phyloP scores from a whole-genome alignment of 176 grass and related monocot species.

The Carex parvula region DNA sequence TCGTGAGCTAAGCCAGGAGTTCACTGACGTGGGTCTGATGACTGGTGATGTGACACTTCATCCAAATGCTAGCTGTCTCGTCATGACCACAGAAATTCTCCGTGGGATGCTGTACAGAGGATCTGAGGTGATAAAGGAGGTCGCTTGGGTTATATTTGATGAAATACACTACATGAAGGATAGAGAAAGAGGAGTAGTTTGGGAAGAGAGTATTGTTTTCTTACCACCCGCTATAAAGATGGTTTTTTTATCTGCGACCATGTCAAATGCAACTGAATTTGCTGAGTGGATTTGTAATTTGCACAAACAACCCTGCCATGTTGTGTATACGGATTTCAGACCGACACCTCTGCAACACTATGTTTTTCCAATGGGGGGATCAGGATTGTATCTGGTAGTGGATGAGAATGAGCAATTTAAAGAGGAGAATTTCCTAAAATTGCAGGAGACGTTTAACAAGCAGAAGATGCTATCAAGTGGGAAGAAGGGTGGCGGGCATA shows the following conservation, averaged over 20 bases:
- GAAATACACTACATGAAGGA: conserved; percentile 99
- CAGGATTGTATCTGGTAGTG: conserved; percentile 92
- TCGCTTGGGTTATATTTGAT: conserved; percentile 97
- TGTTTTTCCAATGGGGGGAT: conserved; percentile 82
- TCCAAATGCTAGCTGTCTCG: conserved; percentile 86
- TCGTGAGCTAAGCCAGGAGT: conserved; percentile 87
- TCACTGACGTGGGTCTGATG: conserved; percentile 88
- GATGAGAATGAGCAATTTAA: conserved; percentile 93
- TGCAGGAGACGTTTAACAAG: conserved; percentile 81
- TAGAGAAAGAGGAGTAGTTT: conserved; percentile 86
- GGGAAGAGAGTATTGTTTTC: conserved; percentile 99
- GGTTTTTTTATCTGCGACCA: conserved; percentile 95
- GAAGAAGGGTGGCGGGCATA: conserved; percentile 5
- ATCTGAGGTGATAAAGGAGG: conserved; percentile 95
- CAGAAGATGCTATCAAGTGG: conserved; percentile 45
- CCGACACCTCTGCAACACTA: conserved; percentile 96
- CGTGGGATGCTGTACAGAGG: conserved; percentile 97
- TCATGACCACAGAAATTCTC: conserved; percentile 98
- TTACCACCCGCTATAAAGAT: conserved; percentile 95
- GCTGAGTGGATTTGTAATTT: conserved; percentile 97
- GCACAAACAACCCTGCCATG: conserved; percentile 93
- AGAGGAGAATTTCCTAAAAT: conserved; percentile 88
- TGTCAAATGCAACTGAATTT: conserved; percentile 98
- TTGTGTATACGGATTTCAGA: conserved; percentile 98
- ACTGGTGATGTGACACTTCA: conserved; percentile 91